Percentiles rank a stretch among this genome's conserved stretches.
phyloP scores from a whole-genome alignment of 73 alveolate genomes.

The Uronychia binucleata region DNA sequence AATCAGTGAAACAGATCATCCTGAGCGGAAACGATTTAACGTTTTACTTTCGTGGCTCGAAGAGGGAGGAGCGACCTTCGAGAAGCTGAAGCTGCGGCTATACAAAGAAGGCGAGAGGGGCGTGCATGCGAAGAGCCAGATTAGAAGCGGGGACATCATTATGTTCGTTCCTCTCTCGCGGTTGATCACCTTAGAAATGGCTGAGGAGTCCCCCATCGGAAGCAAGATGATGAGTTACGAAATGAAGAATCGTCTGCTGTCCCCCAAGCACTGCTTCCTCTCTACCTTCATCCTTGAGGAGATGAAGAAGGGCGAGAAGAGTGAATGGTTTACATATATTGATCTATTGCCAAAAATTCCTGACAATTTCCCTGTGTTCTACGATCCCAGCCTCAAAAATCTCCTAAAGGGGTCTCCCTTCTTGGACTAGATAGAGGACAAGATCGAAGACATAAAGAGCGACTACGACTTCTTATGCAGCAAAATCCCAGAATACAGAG shows the following conservation, averaged over 20 bases:
- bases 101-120: slow-evolving; percentile 93
- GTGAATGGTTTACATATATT: slow-evolving; percentile 87
- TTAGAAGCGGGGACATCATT: slow-evolving; percentile 58
- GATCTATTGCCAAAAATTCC: slow-evolving; percentile 89
- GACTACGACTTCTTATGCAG: slow-evolving; percentile 89
- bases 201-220: slow-evolving; percentile 84
- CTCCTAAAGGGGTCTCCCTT: slow-evolving; percentile 95
- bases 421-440: slow-evolving; percentile 81
- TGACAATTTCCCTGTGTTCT: slow-evolving; percentile 93
- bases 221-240: slow-evolving; percentile 81
- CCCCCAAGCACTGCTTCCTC: slow-evolving; percentile 97
- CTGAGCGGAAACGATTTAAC: slow-evolving; percentile 58
- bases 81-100: slow-evolving; percentile 73
- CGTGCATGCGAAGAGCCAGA: slow-evolving; percentile 81
- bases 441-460: slow-evolving; percentile 78
- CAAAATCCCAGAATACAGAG: slow-evolving; percentile 81
- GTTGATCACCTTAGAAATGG: slow-evolving; percentile 94
- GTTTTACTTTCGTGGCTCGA: slow-evolving; percentile 67
- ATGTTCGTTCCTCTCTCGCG: slow-evolving; percentile 89
- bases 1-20: slow-evolving; percentile 43
- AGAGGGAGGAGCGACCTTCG: slow-evolving; percentile 78
- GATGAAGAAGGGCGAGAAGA: slow-evolving; percentile 60
- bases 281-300: slow-evolving; percentile 91
- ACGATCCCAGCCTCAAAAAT: slow-evolving; percentile 80
- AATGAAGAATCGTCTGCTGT: slow-evolving; percentile 77